Percentiles rank a stretch among this genome's conserved stretches.
phyloP scores from a whole-genome alignment of 257 asterid species.

The Solanum boliviense region DNA sequence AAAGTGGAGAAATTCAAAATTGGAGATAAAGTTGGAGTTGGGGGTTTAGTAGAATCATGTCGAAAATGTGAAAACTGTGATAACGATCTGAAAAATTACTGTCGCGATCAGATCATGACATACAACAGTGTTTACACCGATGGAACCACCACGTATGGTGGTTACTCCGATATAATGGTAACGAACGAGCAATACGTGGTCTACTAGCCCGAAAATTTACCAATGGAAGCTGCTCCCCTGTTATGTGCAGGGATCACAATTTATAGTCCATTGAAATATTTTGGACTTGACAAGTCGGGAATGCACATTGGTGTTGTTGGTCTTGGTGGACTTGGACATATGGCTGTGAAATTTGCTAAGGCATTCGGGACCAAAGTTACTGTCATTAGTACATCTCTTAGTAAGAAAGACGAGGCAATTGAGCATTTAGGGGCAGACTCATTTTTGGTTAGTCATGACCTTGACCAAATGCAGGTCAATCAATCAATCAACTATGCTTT shows the following conservation, averaged over 20 bases:
- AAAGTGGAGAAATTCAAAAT: background rate
- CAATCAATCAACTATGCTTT: background rate
- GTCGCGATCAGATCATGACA: background rate
- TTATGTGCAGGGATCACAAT: background rate
- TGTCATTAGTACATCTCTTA: background rate
- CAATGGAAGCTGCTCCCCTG: background rate
- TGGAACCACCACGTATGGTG: background rate
- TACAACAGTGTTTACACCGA: background rate
- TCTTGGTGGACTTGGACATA: background rate
- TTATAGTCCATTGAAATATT: background rate
- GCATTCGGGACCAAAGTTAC: background rate
- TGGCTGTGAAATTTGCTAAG: background rate
- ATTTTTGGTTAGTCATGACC: background rate
- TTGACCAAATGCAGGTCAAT: background rate
- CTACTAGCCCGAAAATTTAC: background rate
- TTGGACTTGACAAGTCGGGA: background rate
- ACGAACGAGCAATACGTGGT: background rate
- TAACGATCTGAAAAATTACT: background rate
- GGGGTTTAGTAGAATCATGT: background rate
- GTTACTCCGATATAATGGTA: background rate
- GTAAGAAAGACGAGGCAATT: background rate
- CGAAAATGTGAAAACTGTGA: background rate
- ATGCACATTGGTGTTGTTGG: background rate
- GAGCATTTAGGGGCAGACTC: background rate
- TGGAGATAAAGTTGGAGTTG: background rate